phyloP scores from a whole-genome alignment of 1,284 basidiomycete genomes.

The Salmacisia buchloeana region DNA sequence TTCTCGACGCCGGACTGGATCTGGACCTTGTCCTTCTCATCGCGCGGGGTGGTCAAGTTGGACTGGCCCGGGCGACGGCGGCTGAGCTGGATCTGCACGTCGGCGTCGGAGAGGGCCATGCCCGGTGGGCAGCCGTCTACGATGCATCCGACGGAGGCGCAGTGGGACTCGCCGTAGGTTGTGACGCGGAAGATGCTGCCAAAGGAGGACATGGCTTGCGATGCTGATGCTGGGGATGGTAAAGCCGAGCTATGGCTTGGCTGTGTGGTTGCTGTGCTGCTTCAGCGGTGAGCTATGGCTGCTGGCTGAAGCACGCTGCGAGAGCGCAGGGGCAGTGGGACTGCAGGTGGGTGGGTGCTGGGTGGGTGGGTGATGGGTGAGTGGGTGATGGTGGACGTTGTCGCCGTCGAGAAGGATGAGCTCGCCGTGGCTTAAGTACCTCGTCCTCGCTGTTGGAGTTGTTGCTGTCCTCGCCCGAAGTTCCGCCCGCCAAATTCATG shows the following conservation, averaged over 20 bases:
- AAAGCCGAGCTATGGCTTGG: not conserved
- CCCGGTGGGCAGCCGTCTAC: slow-evolving; percentile 96
- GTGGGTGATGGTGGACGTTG: too few species aligned
- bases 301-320: slow-evolving; percentile 6
- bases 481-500: too few species aligned
- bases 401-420: too few species aligned
- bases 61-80: slow-evolving; percentile 91
- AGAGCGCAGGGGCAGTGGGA: too few species aligned
- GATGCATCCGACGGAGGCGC: slow-evolving; percentile 92
- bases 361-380: too few species aligned
- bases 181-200: slow-evolving; percentile 86
- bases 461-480: too few species aligned
- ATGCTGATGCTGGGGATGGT: not conserved
- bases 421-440: too few species aligned
- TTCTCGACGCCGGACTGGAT: slow-evolving; percentile 91
- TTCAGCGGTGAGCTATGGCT: slow-evolving; percentile 8
- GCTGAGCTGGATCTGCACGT: slow-evolving; percentile 88
- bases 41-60: slow-evolving; percentile 88
- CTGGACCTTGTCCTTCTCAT: slow-evolving; percentile 92
- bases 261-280: not conserved
- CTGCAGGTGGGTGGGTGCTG: too few species aligned
- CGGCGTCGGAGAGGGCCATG: slow-evolving; percentile 68
- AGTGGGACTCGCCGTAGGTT: slow-evolving; percentile 97
- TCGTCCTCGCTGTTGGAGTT: too few species aligned
- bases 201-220: slow-evolving; percentile 77